These are phyloP conservation scores for Aspergillus melleus DNA, from an alignment of 2,329 filamentous ascomycete genomes.

Conservation along the genomic window DNA sequence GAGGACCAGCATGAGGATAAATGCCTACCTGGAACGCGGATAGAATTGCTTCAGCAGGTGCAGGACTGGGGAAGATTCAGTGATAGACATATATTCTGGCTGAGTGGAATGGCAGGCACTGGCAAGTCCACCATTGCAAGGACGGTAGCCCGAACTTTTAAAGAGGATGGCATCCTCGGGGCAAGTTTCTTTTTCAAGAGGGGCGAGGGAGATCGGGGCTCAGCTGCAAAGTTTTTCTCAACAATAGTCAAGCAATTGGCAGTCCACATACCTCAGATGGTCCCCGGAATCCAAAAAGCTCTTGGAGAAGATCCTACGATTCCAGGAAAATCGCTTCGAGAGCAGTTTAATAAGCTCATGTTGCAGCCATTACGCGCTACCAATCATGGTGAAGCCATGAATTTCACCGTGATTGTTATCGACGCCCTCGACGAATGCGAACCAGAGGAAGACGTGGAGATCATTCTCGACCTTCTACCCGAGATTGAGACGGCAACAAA, in stretches of 20 bases:
- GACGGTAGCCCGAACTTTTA: too few relatives aligned
- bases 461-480: constrained; percentile 6
- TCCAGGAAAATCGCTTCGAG: neutral
- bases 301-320: neutral
- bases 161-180: too few relatives aligned
- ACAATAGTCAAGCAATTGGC: constrained; percentile 1
- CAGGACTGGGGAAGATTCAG: too few relatives aligned
- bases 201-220: too few relatives aligned
- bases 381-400: neutral
- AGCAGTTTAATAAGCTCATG: constrained; percentile 8
- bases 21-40: too few relatives aligned
- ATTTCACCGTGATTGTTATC: constrained; percentile 1
- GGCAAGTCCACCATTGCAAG: too few relatives aligned
- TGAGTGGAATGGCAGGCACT: too few relatives aligned
- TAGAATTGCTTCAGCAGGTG: too few relatives aligned
- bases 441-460: neutral
- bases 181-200: too few relatives aligned
- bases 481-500: neutral
- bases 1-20: too few relatives aligned
- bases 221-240: neutral
- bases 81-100: too few relatives aligned
- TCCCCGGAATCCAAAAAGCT: neutral
- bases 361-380: neutral
- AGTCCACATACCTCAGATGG: neutral
- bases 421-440: constrained; percentile 13